Percentiles rank a stretch among this genome's conserved stretches.
Conservation (phyloP, 352 stramenopile species). For the Phytophthora colocasiae region DNA sequence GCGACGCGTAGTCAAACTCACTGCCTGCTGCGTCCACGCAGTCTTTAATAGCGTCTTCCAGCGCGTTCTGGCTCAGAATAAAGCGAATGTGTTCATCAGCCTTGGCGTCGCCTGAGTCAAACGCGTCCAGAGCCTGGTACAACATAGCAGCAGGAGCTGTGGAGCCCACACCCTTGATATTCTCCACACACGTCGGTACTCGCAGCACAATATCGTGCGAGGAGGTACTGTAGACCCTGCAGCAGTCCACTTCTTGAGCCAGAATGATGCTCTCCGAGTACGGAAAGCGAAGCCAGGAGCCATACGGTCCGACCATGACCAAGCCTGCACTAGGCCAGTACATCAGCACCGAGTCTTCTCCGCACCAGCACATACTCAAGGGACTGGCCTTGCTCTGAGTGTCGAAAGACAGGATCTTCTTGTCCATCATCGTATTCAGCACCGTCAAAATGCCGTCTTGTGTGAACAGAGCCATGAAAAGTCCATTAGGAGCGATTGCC, state of each 20-base stretch:
- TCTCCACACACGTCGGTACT: constrained; percentile 84
- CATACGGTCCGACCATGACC: constrained; percentile 89
- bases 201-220: constrained; percentile 88
- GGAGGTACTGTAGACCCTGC: constrained; percentile 72
- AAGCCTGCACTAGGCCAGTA: constrained; percentile 86
- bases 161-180: constrained; percentile 88
- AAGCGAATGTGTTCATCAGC: constrained; percentile 91
- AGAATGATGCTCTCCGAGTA: constrained; percentile 83
- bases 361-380: constrained; percentile 87
- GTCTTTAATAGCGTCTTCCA: constrained; percentile 89
- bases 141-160: constrained; percentile 90
- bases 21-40: constrained; percentile 87
- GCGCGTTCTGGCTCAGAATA: constrained; percentile 79
- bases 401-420: constrained; percentile 92
- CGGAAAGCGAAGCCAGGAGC: constrained; percentile 86
- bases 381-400: constrained; percentile 85
- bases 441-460: constrained; percentile 94
- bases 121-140: constrained; percentile 91
- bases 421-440: constrained; percentile 96
- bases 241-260: constrained; percentile 75
- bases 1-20: constrained; percentile 86
- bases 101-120: constrained; percentile 88
- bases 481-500: constrained; percentile 93
- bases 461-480: constrained; percentile 96
- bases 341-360: constrained; percentile 90